phyloP scores from a whole-genome alignment of 495 filamentous ascomycete species.

The Mycothermus thermophilus region DNA sequence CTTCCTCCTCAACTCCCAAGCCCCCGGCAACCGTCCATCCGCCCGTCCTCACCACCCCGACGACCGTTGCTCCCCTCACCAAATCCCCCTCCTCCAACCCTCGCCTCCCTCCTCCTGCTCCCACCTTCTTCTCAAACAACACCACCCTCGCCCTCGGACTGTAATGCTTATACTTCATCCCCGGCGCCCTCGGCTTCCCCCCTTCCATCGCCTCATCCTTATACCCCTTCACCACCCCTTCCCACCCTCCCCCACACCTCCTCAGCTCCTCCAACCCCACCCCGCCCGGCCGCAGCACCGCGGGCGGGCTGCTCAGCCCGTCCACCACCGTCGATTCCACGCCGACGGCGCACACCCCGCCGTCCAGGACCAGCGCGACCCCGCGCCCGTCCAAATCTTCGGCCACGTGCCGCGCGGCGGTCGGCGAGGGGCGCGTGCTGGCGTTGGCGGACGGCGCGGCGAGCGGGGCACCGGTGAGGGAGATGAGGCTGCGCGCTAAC shows the following conservation, averaged over 20 bases:
- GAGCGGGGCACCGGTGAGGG: slow-evolving; percentile 58
- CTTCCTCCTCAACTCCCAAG: slow-evolving; percentile 10
- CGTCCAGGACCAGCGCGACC: slow-evolving; percentile 85
- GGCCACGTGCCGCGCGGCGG: slow-evolving; percentile 72
- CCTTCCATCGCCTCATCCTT: slow-evolving; percentile 45
- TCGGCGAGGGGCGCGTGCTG: slow-evolving; percentile 81
- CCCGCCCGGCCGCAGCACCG: slow-evolving; percentile 76
- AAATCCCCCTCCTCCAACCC: slow-evolving; percentile 8
- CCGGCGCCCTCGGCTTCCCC: slow-evolving; percentile 63
- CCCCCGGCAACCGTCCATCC: slow-evolving; percentile 27
- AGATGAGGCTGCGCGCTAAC: slow-evolving; percentile 76
- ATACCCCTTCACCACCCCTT: slow-evolving; percentile 59
- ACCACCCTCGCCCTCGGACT: slow-evolving; percentile 80
- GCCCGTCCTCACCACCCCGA: slow-evolving; percentile 34
- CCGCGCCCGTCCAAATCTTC: slow-evolving; percentile 72
- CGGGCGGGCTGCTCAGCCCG: slow-evolving; percentile 65
- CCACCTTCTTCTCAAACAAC: slow-evolving; percentile 49
- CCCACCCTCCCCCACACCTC: slow-evolving; percentile 65
- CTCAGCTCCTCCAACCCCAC: slow-evolving; percentile 76
- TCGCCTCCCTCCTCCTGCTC: slow-evolving; percentile 5
- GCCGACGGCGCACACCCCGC: slow-evolving; percentile 71
- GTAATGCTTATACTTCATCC: slow-evolving; percentile 99
- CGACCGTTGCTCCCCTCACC: slow-evolving; percentile 1
- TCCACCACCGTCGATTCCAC: slow-evolving; percentile 97
- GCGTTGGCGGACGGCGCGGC: slow-evolving; percentile 95